Evolutionary conservation across 1,284 basidiomycete genomes (phyloP), one percentile per base, ranked within the genome.

Genomic region (Phlebopus sp.): DNA sequence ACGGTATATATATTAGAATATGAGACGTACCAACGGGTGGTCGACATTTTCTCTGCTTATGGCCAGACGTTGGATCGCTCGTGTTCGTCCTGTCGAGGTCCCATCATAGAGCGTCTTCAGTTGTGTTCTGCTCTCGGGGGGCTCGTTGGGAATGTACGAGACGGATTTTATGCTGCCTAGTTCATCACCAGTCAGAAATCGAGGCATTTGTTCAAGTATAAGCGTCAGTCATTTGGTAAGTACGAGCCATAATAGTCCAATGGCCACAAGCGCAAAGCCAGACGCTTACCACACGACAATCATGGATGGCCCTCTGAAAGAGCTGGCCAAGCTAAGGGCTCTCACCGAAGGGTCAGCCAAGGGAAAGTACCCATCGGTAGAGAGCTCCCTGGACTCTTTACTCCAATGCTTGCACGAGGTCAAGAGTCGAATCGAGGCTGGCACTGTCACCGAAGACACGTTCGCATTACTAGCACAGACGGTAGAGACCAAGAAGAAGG

Each of bases 261-360:
- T 23, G 6, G 21, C 21, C 21, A 23, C 21, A 23, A 23, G 21
- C 6, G 21, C 21, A 23, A n/a, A n/a, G n/a, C n/a, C n/a, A n/a
- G n/a, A 23, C 21, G 21, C 21, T 23, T 42, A 34, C 42, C 21
- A 42, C 10, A 41, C 50, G n/a, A 44, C 50, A 49, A 54, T 50
- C 46, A 89, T 90, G 87, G 86, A 90, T 44, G 77, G 69, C 4
- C 74, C 82, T 37, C 67, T 87, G 53, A 90, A 86, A 64, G 88
- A 91, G 61, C 74, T 91, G 13, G 75, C 75, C 31, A 90, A 80
- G 67, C 77, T 90, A 42, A 84, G 87, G 64, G 77, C 79, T 53
- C 69, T 84, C 32, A 77, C 79, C 1, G 72, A 77, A 13, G 59
- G 60, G 31, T 59, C 67, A 14, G 49, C 65, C 50, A 71, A 78